A percentile compares a stretch with the other conserved stretches of the same genome.
phyloP scores from a whole-genome alignment of 345 rosid genomes.

The Garcia nutans region DNA sequence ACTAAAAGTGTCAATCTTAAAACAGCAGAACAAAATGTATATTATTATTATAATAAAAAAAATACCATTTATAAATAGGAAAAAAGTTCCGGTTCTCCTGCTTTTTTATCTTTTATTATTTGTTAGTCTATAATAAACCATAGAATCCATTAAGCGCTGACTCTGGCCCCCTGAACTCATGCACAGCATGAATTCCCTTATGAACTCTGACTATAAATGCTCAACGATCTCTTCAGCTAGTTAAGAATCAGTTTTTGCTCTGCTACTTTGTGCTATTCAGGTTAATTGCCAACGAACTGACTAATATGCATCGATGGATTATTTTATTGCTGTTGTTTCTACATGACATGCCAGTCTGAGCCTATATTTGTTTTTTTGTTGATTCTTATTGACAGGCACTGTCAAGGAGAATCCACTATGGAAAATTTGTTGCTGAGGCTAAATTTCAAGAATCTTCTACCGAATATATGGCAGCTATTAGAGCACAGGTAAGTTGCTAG shows the following conservation, averaged over 20 bases:
- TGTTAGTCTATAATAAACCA: background rate
- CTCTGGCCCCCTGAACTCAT: background rate
- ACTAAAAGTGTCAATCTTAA: too few species aligned
- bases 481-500: slow-evolving; percentile 44
- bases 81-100: background rate
- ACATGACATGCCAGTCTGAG: background rate
- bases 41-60: too few species aligned
- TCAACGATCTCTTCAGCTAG: background rate
- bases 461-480: slow-evolving; percentile 54
- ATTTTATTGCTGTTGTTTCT: background rate
- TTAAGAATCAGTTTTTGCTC: background rate
- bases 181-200: background rate
- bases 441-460: slow-evolving; percentile 67
- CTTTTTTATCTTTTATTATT: background rate
- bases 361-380: background rate
- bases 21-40: too few species aligned
- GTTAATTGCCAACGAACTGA: background rate
- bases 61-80: background rate
- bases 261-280: background rate
- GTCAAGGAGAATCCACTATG: slow-evolving; percentile 83
- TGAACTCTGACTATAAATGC: background rate
- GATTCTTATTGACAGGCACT: slow-evolving; percentile 45
- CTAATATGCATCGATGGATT: too few species aligned
- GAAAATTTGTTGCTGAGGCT: slow-evolving; percentile 83
- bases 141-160: background rate